These are phyloP conservation scores for Dactylellina haptotyla DNA, from an alignment of 2,329 filamentous ascomycete genomes.

Conservation along the genomic window DNA sequence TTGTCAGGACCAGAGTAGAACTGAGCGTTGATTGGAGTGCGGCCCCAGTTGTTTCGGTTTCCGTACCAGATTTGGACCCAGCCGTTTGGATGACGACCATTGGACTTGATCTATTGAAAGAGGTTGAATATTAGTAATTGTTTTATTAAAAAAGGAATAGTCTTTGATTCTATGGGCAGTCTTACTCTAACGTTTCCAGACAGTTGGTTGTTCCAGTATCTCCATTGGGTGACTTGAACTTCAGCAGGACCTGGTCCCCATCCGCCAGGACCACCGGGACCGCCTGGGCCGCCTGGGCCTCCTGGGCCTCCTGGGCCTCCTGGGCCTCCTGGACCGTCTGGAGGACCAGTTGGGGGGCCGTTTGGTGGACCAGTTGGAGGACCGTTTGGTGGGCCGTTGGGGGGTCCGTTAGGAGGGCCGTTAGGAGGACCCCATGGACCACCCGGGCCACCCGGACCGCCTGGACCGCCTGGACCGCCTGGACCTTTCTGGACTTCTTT, in stretches of 20 bases:
- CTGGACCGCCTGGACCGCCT: too few species aligned
- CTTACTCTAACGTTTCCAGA: slow-evolving; percentile 3
- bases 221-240: slow-evolving; percentile 2
- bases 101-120: slow-evolving; percentile 12
- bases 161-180: background rate
- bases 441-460: too few species aligned
- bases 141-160: background rate
- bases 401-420: too few species aligned
- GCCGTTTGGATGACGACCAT: background rate
- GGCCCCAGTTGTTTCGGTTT: background rate
- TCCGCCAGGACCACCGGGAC: background rate
- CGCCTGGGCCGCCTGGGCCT: slow-evolving; percentile 2
- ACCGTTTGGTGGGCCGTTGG: too few species aligned
- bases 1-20: slow-evolving; percentile 13
- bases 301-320: too few species aligned
- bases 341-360: too few species aligned
- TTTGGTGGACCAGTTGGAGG: too few species aligned
- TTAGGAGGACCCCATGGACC: too few species aligned
- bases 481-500: too few species aligned
- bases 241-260: background rate
- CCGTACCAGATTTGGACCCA: slow-evolving; percentile 17
- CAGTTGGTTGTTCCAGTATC: slow-evolving; percentile 11
- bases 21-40: background rate
- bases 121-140: background rate
- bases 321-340: too few species aligned